Evolutionary conservation across 2,329 filamentous ascomycete genomes (phyloP).

Genomic region (Hypomyces rosellus): DNA sequence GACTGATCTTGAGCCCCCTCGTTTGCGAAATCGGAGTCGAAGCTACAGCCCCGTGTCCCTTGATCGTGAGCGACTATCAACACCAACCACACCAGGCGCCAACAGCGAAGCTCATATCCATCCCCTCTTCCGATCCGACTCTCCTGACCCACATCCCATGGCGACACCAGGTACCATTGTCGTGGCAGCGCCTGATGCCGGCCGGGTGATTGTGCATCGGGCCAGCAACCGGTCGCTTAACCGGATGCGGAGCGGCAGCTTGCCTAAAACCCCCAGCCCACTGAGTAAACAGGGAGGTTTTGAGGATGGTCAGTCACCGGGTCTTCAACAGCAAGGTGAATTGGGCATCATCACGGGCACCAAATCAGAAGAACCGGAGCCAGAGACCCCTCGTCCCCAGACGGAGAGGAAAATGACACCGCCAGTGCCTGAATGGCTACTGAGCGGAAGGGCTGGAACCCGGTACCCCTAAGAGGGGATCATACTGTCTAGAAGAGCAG

Average conservation of each 20-base stretch:
- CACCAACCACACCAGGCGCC: slow-evolving; percentile 18
- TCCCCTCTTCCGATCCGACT: slow-evolving; percentile 69
- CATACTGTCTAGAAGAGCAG: not conserved
- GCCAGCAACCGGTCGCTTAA: slow-evolving; percentile 44
- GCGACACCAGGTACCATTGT: slow-evolving; percentile 66
- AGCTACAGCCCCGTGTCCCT: slow-evolving; percentile 43
- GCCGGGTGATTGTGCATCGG: slow-evolving; percentile 53
- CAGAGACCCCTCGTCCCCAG: not conserved
- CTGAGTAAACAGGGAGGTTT: slow-evolving; percentile 44
- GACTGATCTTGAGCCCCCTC: slow-evolving; percentile 51
- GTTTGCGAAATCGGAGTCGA: slow-evolving; percentile 37
- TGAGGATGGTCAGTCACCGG: slow-evolving; percentile 36
- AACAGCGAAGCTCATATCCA: slow-evolving; percentile 64
- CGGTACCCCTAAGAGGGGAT: not conserved
- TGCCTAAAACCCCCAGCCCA: slow-evolving; percentile 40
- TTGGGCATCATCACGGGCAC: slow-evolving; percentile 18
- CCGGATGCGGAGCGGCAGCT: slow-evolving; percentile 51
- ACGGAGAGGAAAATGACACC: slow-evolving; percentile 47
- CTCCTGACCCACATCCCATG: slow-evolving; percentile 58
- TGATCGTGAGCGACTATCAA: slow-evolving; percentile 23
- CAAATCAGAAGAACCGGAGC: slow-evolving; percentile 18
- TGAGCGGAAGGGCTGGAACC: slow-evolving; percentile 27
- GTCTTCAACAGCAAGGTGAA: slow-evolving; percentile 15
- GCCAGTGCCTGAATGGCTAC: slow-evolving; percentile 55
- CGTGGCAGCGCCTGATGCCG: slow-evolving; percentile 62